These are phyloP conservation scores for Coemansia aciculifera DNA, from an alignment of 192 early-diverging fungal species.

Conservation along the genomic window DNA sequence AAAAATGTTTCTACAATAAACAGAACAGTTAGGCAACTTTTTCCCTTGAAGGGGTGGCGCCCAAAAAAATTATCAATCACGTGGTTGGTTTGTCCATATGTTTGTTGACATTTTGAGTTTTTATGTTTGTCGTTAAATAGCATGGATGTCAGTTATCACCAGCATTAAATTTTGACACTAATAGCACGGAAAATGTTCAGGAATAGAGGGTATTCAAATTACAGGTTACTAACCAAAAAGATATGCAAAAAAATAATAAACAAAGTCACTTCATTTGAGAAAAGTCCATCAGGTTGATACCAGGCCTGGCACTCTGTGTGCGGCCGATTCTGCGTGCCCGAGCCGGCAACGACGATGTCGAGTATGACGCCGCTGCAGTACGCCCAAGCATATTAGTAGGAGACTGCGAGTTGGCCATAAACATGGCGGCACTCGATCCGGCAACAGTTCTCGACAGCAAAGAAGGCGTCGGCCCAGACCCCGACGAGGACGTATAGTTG, in stretches of 20 bases:
- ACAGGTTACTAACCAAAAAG: neutral
- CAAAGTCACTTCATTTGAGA: conserved; percentile 8
- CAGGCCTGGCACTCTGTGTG: conserved; percentile 50
- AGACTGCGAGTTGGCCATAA: conserved; percentile 21
- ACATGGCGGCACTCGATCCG: conserved; percentile 17
- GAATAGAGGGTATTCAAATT: conserved; percentile 6
- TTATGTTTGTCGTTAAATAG: neutral
- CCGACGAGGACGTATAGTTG: neutral
- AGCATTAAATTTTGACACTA: neutral
- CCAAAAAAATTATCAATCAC: no score
- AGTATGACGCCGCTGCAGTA: conserved; percentile 9
- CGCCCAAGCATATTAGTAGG: conserved; percentile 21
- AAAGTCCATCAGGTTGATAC: conserved; percentile 47
- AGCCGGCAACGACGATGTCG: conserved; percentile 32
- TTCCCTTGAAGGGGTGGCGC: no score
- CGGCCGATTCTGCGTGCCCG: conserved; percentile 24
- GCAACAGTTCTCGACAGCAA: conserved; percentile 8
- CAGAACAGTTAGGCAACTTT: no score
- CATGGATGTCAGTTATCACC: no score
- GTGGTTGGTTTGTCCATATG: no score
- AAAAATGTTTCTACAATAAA: no score
- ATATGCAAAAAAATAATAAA: neutral
- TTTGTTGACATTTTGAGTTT: neutral
- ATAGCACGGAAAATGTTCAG: neutral
- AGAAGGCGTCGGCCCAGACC: neutral